Base-by-base conservation (phyloP, 2,329 filamentous ascomycete species). In the Aureobasidium sp. region DNA sequence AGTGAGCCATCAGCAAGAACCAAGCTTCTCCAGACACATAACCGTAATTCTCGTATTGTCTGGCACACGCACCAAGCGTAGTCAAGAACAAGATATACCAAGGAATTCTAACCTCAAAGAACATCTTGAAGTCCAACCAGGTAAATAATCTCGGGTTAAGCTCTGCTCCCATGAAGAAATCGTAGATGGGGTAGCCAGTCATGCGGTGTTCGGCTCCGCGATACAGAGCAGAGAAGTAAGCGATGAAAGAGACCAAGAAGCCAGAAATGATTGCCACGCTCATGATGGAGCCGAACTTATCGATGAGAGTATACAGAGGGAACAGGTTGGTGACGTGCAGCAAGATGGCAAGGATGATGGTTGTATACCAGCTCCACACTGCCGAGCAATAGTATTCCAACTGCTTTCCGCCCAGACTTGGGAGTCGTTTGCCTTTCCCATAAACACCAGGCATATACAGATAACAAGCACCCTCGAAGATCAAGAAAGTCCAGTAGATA, bases 341-440 rank as follows among this genome's bases (percentile, higher is more conserved):
- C 3, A 65, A 70, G n/a, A 79, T 73, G 27, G 83, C 80, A 30
- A 88, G 70, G 6, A 75, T 73, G 59, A 95, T 84, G 58, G 86
- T 95, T 24, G 83, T 79, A 72, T 94, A 95, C 67, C 93, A 87
- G 54, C 86, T 90, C 71, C 76, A 79, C 63, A 89, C 83, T 56
- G 81, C 90, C 29, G 89, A 94, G 79, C 90, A 96, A 73, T 89
- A 94, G 75, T 96, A 96, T 57, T 79, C 78, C 56, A 96, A 79
- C 72, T 90, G 86, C 76, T 88, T 85, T 63, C 87, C 87, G 54
- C 81, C 83, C 61, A 83, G 77, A 64, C 91, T 85, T 16, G 83
- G 79, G 35, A 96, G 79, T 41, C 89, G 84, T 71, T 94, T 91
- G 61, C 90, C 90, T 66, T 89, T 85, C 55, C 83, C 80, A 70